Evolutionary conservation across 306 rosid species (phyloP).

Genomic region (Dryas drummondii): DNA sequence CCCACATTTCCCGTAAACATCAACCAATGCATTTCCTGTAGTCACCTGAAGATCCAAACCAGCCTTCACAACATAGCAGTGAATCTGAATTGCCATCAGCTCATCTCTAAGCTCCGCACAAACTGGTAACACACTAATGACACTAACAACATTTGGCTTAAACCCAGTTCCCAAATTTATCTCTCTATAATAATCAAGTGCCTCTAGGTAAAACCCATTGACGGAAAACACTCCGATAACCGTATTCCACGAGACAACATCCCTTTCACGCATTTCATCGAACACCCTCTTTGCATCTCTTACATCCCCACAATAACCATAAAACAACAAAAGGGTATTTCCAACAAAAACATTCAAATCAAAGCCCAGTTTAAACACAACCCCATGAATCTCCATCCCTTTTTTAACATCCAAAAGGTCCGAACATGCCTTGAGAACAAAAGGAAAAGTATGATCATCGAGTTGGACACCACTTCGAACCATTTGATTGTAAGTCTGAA

Average conservation of each 20-base stretch:
- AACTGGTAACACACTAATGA: slow-evolving; percentile 60
- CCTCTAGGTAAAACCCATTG: slow-evolving; percentile 44
- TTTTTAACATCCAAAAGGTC: slow-evolving; percentile 47
- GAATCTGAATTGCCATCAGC: slow-evolving; percentile 51
- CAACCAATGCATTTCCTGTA: slow-evolving; percentile 65
- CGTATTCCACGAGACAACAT: slow-evolving; percentile 78
- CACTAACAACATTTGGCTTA: slow-evolving; percentile 57
- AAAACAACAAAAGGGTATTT: slow-evolving; percentile 64
- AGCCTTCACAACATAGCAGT: slow-evolving; percentile 67
- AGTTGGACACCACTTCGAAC: slow-evolving; percentile 49
- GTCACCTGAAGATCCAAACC: slow-evolving; percentile 60
- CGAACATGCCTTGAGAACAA: slow-evolving; percentile 68
- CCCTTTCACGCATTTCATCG: slow-evolving; percentile 76
- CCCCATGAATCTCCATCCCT: slow-evolving; percentile 79
- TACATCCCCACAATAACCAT: slow-evolving; percentile 50
- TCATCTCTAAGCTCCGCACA: slow-evolving; percentile 55
- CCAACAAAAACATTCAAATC: slow-evolving; percentile 67
- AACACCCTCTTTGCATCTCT: slow-evolving; percentile 52
- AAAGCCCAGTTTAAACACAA: slow-evolving; percentile 60
- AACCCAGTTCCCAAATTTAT: slow-evolving; percentile 42
- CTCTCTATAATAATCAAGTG: slow-evolving; percentile 37
- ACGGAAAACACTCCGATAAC: slow-evolving; percentile 57
- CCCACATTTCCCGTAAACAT: slow-evolving; percentile 83
- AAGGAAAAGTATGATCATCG: slow-evolving; percentile 76
- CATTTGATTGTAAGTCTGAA: slow-evolving; percentile 62